Base-by-base conservation (phyloP, 257 asterid genomes). In the Eustoma russellianum region DNA sequence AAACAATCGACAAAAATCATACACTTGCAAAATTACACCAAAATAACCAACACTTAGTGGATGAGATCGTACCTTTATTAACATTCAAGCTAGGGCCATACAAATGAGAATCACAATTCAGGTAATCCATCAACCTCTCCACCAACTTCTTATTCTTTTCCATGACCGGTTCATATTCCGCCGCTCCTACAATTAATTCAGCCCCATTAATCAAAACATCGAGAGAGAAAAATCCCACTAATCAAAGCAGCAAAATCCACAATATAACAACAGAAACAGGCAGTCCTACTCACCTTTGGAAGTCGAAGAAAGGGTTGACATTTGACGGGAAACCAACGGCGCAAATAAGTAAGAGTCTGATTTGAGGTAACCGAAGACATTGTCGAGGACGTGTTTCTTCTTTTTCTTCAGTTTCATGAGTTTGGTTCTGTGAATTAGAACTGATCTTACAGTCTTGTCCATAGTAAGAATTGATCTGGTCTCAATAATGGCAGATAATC, bases 291-390 rank as follows among this genome's bases (percentile, higher is more conserved):
- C 6, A 16, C 65, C 70, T 1, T 59, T 7, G 5, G 17, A 41
- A 3, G 43, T 53, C 41, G 66, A 1, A 28, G 48, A 40, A 5
- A 63, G 6, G 44, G 6, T 53, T 38, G 59, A 51, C 15, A 46
- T 46, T 52, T 65, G 62, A 51, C 70, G 55, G 24, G 52, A n/a
- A 50, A 52, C 13, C 34, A 77, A 44, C 0, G 83, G 86, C 0
- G 86, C 77, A 43, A 62, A 80, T 83, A 83, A 64, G 65, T 66
- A 75, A 34, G 67, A 33, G 46, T 78, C 82, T 11, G 83, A 77
- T 64, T 71, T 77, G 57, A 83, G 47, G 61, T 75, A 80, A 30
- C 65, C 65, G 3, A 76, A 13, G 33, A 71, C 56, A 14, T 56
- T 69, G 50, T 33, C 69, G 35, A 73, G 50, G 24, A 72, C 7